Evolutionary conservation across 495 filamentous ascomycete genomes (phyloP).

Genomic region (Aspergillus sclerotiicarbonarius): DNA sequence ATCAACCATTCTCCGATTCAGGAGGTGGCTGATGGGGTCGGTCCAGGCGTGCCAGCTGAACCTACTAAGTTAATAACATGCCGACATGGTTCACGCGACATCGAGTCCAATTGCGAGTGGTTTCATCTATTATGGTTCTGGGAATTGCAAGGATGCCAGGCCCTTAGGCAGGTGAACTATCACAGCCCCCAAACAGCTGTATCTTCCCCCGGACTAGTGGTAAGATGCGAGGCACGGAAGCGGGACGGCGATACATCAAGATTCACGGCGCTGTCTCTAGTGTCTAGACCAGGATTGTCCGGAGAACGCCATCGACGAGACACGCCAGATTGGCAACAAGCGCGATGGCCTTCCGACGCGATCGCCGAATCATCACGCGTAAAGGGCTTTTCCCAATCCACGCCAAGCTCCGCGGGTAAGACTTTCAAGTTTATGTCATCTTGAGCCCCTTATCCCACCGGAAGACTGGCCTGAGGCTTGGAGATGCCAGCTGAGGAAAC

Average conservation of each 20-base stretch:
- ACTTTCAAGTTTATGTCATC: constrained; percentile 19
- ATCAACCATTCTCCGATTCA: constrained; percentile 13
- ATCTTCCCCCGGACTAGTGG: constrained; percentile 10
- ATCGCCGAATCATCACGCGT: constrained; percentile 30
- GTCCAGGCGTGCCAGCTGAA: constrained; percentile 9
- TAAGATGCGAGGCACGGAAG: constrained; percentile 11
- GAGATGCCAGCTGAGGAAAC: constrained; percentile 5
- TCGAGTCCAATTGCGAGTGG: constrained; percentile 2
- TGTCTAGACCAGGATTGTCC: constrained; percentile 16
- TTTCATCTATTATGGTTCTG: constrained; percentile 6
- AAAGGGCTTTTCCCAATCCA: constrained; percentile 15
- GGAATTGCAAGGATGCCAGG: constrained; percentile 10
- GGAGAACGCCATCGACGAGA: constrained; percentile 10
- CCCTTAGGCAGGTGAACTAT: constrained; percentile 13
- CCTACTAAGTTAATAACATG: neutral
- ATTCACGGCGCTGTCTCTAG: constrained; percentile 1
- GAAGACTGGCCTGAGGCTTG: constrained; percentile 2
- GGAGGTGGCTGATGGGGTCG: constrained; percentile 24
- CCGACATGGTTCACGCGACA: constrained; percentile 1
- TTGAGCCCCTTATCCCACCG: constrained; percentile 7
- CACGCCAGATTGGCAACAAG: constrained; percentile 25
- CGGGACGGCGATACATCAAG: constrained; percentile 2
- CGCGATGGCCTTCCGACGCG: constrained; percentile 25
- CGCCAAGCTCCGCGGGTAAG: constrained; percentile 21
- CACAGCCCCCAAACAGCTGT: constrained; percentile 7